Conservation (phyloP, 78 protist genomes). For the Dictyostelium capitatum region DNA sequence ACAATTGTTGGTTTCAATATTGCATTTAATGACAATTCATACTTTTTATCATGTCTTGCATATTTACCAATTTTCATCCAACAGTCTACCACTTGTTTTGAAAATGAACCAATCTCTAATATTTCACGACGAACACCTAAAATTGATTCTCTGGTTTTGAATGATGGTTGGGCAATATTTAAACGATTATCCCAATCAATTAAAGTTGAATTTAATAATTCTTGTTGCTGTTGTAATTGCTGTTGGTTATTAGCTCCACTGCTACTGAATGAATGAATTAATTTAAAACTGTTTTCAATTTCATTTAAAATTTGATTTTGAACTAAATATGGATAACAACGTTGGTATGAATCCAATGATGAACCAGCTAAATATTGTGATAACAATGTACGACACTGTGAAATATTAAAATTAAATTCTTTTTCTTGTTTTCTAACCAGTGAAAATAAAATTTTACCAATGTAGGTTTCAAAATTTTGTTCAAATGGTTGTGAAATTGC, state of each 20-base stretch:
- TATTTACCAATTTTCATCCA: conserved; percentile 57
- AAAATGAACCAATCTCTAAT: conserved; percentile 16
- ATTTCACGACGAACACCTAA: conserved; percentile 62
- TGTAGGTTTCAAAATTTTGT: conserved; percentile 36
- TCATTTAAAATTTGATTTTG: conserved; percentile 89
- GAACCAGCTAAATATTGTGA: conserved; percentile 73
- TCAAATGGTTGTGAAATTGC: conserved; percentile 15
- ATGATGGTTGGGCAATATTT: conserved; percentile 59
- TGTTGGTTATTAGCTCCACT: neutral
- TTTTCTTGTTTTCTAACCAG: conserved; percentile 25
- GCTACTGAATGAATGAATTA: neutral
- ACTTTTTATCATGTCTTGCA: conserved; percentile 40
- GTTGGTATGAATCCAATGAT: conserved; percentile 81
- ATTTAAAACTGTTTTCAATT: conserved; percentile 69
- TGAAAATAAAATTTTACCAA: conserved; percentile 36
- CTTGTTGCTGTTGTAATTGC: neutral
- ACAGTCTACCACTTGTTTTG: neutral
- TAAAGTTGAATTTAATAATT: neutral
- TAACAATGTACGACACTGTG: conserved; percentile 10
- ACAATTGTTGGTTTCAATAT: conserved; percentile 19
- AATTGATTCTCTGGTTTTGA: conserved; percentile 73
- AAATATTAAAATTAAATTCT: conserved; percentile 25
- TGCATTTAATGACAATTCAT: conserved; percentile 60
- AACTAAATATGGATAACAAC: conserved; percentile 81
- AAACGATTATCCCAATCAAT: conserved; percentile 65